These are phyloP conservation scores for Abrus pulchellus DNA, from an alignment of 306 rosid genomes.

Conservation along the genomic window DNA sequence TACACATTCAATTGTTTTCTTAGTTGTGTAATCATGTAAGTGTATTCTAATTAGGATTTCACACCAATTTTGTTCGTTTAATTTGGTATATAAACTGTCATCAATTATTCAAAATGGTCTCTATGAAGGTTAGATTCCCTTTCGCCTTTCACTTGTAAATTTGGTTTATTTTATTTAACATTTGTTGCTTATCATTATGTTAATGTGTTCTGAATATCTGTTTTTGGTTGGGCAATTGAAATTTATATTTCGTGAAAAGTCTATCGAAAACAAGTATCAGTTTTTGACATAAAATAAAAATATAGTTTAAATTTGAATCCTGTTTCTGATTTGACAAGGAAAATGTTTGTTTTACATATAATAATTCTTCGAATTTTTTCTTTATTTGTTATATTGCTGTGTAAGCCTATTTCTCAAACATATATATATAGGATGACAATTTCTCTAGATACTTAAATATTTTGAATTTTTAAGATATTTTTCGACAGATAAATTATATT, in stretches of 20 bases:
- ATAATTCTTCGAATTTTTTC: neutral
- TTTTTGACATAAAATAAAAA: neutral
- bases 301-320: neutral
- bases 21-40: conserved; percentile 21
- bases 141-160: neutral
- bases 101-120: neutral
- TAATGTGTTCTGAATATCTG: conserved; percentile 8
- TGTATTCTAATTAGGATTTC: conserved; percentile 29
- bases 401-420: neutral
- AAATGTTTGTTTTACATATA: neutral
- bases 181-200: neutral
- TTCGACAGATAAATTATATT: no score
- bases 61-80: conserved; percentile 21
- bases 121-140: conserved; percentile 3
- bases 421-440: no score
- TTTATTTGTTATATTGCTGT: neutral
- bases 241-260: neutral
- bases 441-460: no score
- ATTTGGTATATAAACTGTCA: conserved; percentile 23
- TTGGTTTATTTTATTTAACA: neutral
- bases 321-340: neutral
- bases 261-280: neutral
- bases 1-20: conserved; percentile 4
- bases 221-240: neutral
- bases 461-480: no score